Evolutionary conservation across 441 rosid genomes (phyloP), one percentile per base, ranked within the genome.

Genomic region (Melastoma candidum): DNA sequence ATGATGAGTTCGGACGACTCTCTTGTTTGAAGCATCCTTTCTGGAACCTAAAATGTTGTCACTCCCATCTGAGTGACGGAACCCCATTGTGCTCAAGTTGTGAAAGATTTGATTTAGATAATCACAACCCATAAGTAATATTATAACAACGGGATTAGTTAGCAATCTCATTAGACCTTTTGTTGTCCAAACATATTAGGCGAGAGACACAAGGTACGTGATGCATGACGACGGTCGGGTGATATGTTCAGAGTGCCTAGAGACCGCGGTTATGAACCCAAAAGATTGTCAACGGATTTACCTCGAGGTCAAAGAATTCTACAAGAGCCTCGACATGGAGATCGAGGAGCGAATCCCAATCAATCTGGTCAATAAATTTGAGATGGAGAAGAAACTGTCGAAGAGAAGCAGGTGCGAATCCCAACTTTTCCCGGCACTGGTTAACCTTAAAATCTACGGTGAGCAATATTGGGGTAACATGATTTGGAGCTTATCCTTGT

Each of bases 301-400:
- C 46, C 27, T 17, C 11, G 48, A 54, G 11, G 46, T 54, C 12
- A 27, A 44, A 22, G 11, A 36, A 11, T 54, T 36, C 8, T 54
- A 54, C 47, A 48, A 54, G 47, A 17, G 12, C 2, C 26, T 54
- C 22, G 26, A 10, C 58, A 54, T 54, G 58, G 46, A 41, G 24
- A 3, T 54, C 10, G 24, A 54, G 4, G 29, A 54, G 39, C 2
- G 46, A 12, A 29, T 54, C 46, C 58, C 29, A 17, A 7, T 54
- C 27, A 1, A 54, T 5, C 8, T 54, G 48, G 32, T 44, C 12
- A 48, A 44, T 13, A n/a, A 11, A n/a, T 17, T 41, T 17, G 58
- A 22, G 48, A 7, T 54, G 48, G 24, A 8, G 6, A 48, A 41
- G 46, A n/a, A 47, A 13, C 2, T 11, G 12, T 12, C 12, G 6